Evolutionary conservation across 1,284 basidiomycete species (phyloP).

Genomic region (Tremellales sp.): DNA sequence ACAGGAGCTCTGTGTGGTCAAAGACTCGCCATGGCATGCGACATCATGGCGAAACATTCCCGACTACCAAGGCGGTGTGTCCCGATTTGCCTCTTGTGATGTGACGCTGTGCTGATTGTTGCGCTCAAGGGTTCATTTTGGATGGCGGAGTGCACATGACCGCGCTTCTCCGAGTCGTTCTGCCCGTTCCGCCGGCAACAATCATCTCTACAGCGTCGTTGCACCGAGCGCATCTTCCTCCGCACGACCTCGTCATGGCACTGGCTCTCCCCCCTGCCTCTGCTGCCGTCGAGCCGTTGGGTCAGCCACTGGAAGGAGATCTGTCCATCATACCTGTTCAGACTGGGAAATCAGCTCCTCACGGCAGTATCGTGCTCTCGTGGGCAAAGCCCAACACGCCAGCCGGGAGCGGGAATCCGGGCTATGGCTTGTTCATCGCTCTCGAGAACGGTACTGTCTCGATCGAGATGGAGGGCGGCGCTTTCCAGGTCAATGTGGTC

Average conservation of each 20-base stretch:
- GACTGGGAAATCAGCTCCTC: constrained; percentile 33
- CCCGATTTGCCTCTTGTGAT: too few relatives aligned
- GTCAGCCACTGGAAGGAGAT: constrained; percentile 27
- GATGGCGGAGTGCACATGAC: constrained; percentile 47
- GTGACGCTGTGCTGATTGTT: not conserved
- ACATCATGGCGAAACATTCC: constrained; percentile 76
- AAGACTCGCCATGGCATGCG: constrained; percentile 68
- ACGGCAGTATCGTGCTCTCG: constrained; percentile 36
- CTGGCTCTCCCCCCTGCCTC: constrained; percentile 55
- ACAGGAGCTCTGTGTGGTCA: constrained; percentile 57
- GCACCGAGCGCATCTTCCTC: constrained; percentile 66
- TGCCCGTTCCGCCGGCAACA: constrained; percentile 49
- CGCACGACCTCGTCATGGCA: constrained; percentile 64
- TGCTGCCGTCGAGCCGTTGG: constrained; percentile 58
- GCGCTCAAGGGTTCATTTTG: constrained; percentile 38
- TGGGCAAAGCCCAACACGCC: constrained; percentile 36
- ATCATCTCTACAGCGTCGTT: constrained; percentile 65
- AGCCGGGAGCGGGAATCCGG: constrained; percentile 6
- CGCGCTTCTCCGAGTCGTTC: constrained; percentile 35
- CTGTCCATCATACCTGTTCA: constrained; percentile 19
- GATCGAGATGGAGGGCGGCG: constrained; percentile 58
- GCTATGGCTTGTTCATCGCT: constrained; percentile 29
- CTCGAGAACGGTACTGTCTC: constrained; percentile 49
- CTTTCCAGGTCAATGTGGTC: too few relatives aligned
- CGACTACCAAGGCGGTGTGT: constrained; percentile 75